These are phyloP conservation scores for Fragaria nilgerrensis DNA, from an alignment of 306 rosid genomes.

Conservation along the genomic window DNA sequence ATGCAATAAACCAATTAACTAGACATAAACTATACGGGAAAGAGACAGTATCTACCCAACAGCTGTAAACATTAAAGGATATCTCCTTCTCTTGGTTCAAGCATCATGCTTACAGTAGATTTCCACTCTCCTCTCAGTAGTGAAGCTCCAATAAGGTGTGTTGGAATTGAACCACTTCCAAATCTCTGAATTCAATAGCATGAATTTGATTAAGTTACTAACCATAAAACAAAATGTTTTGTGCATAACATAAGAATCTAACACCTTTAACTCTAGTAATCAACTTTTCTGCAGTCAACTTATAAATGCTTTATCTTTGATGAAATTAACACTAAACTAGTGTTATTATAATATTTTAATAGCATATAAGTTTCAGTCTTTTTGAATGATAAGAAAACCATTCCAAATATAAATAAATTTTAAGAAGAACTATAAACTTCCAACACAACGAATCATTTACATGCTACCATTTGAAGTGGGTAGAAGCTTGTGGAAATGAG, in stretches of 20 bases:
- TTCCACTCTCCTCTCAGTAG: conserved; percentile 91
- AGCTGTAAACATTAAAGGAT: conserved; percentile 56
- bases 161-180: conserved; percentile 95
- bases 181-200: conserved; percentile 63
- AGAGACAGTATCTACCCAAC: conserved; percentile 1
- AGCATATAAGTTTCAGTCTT: neutral
- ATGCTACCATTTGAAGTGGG: neutral
- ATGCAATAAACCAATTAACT: conserved; percentile 21
- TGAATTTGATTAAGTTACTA: conserved; percentile 21
- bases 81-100: conserved; percentile 98
- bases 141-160: conserved; percentile 76
- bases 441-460: neutral
- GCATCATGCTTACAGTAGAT: conserved; percentile 71
- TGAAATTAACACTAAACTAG: neutral
- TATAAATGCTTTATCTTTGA: neutral
- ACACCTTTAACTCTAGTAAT: neutral
- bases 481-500: neutral
- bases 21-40: conserved; percentile 9
- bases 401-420: neutral
- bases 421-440: neutral
- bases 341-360: neutral
- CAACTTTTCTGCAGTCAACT: neutral
- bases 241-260: neutral
- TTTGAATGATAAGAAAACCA: neutral
- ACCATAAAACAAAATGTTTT: neutral